These are phyloP conservation scores for Tetraselmis striata DNA, from an alignment of 139 green algal genomes.

Conservation along the genomic window DNA sequence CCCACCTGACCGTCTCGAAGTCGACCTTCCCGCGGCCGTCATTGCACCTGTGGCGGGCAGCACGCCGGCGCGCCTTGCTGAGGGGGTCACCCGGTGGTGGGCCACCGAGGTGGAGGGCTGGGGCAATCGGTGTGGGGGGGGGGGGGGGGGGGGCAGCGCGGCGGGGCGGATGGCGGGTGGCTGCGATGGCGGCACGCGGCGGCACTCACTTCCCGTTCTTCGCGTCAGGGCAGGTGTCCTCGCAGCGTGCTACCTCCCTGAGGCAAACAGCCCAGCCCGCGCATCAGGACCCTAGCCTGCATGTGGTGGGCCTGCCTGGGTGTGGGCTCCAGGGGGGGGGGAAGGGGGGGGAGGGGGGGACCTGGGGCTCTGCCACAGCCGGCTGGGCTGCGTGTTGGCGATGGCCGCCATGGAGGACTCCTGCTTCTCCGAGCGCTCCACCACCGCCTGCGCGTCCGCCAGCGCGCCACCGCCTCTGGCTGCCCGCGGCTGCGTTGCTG, in stretches of 20 bases:
- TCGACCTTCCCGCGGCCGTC: neutral
- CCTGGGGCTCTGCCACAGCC: neutral
- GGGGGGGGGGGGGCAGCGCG: no score
- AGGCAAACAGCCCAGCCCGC: no score
- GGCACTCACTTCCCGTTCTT: constrained; percentile 3
- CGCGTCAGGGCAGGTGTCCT: neutral
- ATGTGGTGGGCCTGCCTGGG: neutral
- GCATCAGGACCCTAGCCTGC: neutral
- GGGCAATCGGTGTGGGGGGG: no score
- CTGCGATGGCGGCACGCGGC: no score
- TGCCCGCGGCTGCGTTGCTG: neutral
- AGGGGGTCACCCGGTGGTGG: no score
- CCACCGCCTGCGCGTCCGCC: neutral
- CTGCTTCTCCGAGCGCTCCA: neutral
- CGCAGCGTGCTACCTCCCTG: neutral
- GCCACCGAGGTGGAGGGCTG: no score
- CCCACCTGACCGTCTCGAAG: neutral
- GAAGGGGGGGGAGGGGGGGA: no score
- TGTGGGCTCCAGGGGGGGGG: no score
- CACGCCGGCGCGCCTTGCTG: no score
- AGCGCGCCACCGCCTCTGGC: neutral
- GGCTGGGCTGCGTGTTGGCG: neutral
- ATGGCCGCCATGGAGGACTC: neutral
- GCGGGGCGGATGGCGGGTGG: no score
- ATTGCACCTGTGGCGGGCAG: no score